These are phyloP conservation scores for Coccomyxa sp. DNA, from an alignment of 139 green algal species.

Conservation along the genomic window DNA sequence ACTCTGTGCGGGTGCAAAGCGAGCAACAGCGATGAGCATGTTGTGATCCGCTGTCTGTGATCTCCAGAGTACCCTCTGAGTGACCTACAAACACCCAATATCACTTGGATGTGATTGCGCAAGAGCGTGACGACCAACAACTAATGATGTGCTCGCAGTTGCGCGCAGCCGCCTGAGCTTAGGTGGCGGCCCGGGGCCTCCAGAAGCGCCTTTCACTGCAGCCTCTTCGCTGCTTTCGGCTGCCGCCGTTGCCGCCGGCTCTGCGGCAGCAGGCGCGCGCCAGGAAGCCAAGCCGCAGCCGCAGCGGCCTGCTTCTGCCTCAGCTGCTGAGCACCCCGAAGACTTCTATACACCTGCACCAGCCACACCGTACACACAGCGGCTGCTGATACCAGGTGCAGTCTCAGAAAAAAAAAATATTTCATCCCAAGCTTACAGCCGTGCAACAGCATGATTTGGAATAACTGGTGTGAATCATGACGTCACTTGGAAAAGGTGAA, in stretches of 20 bases:
- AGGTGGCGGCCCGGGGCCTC: neutral
- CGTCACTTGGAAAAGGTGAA: neutral
- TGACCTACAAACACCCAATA: too few species aligned
- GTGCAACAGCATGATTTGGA: neutral
- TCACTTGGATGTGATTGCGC: too few species aligned
- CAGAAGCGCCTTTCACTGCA: neutral
- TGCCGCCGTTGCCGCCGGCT: neutral
- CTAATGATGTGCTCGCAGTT: too few species aligned
- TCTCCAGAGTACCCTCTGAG: neutral
- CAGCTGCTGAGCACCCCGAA: too few species aligned
- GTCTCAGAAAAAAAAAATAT: neutral
- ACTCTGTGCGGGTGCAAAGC: too few species aligned
- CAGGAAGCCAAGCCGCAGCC: neutral
- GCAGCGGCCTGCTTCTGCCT: neutral
- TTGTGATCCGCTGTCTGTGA: neutral
- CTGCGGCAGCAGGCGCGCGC: neutral
- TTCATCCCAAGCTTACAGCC: too few species aligned
- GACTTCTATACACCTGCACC: neutral
- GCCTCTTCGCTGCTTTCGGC: neutral
- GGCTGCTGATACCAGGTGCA: constrained; percentile 26
- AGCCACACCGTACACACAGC: constrained; percentile 44
- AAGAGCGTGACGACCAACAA: too few species aligned
- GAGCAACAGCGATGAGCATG: neutral
- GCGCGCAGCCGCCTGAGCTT: constrained; percentile 16
- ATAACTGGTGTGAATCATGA: neutral